These are phyloP conservation scores for Malus fusca DNA, from an alignment of 306 rosid species.

Conservation along the genomic window DNA sequence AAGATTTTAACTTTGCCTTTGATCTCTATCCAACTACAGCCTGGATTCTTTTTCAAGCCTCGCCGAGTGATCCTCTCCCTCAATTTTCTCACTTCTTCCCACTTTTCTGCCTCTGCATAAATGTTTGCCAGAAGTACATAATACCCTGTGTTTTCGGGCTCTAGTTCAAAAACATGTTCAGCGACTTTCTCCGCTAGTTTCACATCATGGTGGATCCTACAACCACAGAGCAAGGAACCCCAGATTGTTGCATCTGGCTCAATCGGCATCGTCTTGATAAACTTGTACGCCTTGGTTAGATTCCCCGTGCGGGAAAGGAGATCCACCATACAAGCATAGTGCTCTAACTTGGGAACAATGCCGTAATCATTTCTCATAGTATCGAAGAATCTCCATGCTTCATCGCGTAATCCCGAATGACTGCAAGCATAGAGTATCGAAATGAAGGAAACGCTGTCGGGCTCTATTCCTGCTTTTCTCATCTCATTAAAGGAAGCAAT, in stretches of 20 bases:
- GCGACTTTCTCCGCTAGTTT: slow-evolving; percentile 70
- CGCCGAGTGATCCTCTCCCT: slow-evolving; percentile 41
- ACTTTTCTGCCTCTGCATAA: slow-evolving; percentile 67
- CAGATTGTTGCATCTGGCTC: slow-evolving; percentile 61
- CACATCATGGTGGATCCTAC: slow-evolving; percentile 61
- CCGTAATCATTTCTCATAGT: slow-evolving; percentile 38
- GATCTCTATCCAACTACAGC: slow-evolving; percentile 65
- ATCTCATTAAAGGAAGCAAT: slow-evolving; percentile 43
- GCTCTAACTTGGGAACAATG: slow-evolving; percentile 51
- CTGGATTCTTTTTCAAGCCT: slow-evolving; percentile 50
- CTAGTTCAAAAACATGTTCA: slow-evolving; percentile 55
- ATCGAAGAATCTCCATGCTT: slow-evolving; percentile 50
- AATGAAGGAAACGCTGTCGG: slow-evolving; percentile 55
- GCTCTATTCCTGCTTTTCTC: slow-evolving; percentile 42
- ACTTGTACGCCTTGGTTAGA: slow-evolving; percentile 42
- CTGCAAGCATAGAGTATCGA: slow-evolving; percentile 63
- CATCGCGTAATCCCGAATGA: slow-evolving; percentile 57
- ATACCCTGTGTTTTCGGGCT: slow-evolving; percentile 68
- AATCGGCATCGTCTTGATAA: slow-evolving; percentile 52
- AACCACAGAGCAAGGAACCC: slow-evolving; percentile 67
- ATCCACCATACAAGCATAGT: slow-evolving; percentile 71
- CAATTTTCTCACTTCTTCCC: slow-evolving; percentile 56
- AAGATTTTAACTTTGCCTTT: slow-evolving; percentile 43
- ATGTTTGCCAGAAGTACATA: slow-evolving; percentile 60
- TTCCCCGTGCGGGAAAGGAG: slow-evolving; percentile 66